Evolutionary conservation across 176 grass and related monocot genomes (phyloP).

Genomic region (Hordeum marinum): DNA sequence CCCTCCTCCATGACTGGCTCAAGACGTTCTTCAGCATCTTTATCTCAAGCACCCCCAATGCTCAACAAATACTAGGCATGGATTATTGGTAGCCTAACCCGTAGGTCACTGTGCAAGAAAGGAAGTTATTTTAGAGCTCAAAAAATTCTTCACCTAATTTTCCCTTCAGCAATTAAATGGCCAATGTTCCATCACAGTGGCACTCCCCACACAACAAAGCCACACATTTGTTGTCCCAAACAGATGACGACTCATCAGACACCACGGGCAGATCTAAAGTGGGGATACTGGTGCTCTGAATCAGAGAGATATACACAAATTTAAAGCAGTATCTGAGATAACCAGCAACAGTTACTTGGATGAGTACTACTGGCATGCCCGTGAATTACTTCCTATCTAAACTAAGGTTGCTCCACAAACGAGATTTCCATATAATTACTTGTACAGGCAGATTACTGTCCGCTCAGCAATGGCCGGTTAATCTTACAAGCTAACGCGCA

Average conservation of each 20-base stretch:
- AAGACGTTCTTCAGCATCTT: slow-evolving; percentile 49
- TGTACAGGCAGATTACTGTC: neutral
- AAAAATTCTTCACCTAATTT: neutral
- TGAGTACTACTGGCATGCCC: too few relatives aligned
- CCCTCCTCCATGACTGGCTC: slow-evolving; percentile 41
- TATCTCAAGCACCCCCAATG: neutral
- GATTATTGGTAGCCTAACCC: neutral
- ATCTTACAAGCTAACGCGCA: neutral
- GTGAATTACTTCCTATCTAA: too few relatives aligned
- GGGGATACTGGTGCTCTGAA: too few relatives aligned
- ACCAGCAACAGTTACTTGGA: too few relatives aligned
- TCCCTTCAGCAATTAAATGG: neutral
- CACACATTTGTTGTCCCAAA: neutral
- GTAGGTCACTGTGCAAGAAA: neutral
- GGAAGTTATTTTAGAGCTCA: neutral
- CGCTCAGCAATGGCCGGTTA: neutral
- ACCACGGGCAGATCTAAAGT: neutral
- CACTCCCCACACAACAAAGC: neutral
- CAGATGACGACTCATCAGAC: neutral
- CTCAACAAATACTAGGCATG: neutral
- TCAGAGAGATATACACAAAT: too few relatives aligned
- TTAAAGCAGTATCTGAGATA: too few relatives aligned
- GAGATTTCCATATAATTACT: too few relatives aligned
- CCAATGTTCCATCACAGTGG: too few relatives aligned
- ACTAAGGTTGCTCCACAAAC: neutral